phyloP scores from a whole-genome alignment of 2,329 filamentous ascomycete species.

The Fusarium sp. region DNA sequence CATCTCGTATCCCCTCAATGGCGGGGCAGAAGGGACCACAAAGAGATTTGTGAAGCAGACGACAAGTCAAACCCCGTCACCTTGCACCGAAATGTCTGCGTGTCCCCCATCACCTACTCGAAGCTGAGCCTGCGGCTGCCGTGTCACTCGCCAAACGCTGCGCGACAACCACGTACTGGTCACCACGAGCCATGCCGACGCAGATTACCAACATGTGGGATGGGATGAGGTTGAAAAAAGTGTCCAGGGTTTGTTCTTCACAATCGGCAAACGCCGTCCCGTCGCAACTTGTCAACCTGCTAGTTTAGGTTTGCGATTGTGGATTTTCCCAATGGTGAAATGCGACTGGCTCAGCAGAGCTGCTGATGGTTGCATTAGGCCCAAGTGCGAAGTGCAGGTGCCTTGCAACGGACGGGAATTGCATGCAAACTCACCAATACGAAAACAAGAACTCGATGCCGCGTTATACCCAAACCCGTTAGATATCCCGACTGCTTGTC shows the following conservation, averaged over 20 bases:
- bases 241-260: not conserved
- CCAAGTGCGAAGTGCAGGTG: slow-evolving; percentile 2
- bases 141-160: slow-evolving; percentile 6
- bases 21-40: slow-evolving; percentile 14
- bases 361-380: slow-evolving; percentile 31
- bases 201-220: slow-evolving; percentile 4
- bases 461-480: slow-evolving; percentile 2
- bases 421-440: slow-evolving; percentile 4
- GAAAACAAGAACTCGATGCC: slow-evolving; percentile 8
- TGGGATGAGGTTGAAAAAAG: not conserved
- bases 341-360: slow-evolving; percentile 37
- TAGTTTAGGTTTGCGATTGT: slow-evolving; percentile 2
- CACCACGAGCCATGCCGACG: not conserved
- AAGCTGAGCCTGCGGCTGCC: not conserved
- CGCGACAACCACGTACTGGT: not conserved
- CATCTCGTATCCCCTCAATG: slow-evolving; percentile 15
- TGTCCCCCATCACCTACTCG: slow-evolving; percentile 4
- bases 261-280: not conserved
- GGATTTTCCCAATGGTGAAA: slow-evolving; percentile 10
- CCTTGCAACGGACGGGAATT: slow-evolving; percentile 13
- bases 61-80: not conserved
- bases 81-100: slow-evolving; percentile 5
- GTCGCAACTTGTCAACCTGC: slow-evolving; percentile 3
- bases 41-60: slow-evolving; percentile 14
- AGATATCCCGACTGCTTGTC: not conserved